Conservation (phyloP, 1,284 basidiomycete genomes). For the Ceratobasidium sp. region DNA sequence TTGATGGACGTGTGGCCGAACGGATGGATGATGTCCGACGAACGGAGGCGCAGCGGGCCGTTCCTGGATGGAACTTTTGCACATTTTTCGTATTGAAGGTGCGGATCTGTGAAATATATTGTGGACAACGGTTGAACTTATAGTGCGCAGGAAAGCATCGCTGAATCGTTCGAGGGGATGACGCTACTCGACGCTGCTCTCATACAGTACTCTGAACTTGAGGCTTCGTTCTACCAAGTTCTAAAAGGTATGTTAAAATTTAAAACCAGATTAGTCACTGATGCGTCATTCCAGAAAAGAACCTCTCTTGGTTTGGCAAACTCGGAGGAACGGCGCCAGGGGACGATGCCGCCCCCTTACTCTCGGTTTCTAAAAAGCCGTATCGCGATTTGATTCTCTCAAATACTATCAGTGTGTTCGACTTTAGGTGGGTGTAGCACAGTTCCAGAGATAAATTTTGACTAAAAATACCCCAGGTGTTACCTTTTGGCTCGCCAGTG, state of each 20-base stretch:
- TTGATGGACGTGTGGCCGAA: slow-evolving; percentile 80
- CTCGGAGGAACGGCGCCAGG: slow-evolving; percentile 74
- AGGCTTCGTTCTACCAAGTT: slow-evolving; percentile 82
- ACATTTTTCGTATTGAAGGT: slow-evolving; percentile 96
- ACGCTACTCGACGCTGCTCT: slow-evolving; percentile 90
- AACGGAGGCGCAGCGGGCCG: slow-evolving; percentile 84
- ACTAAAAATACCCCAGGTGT: slow-evolving; percentile 53
- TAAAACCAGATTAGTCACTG: slow-evolving; percentile 48
- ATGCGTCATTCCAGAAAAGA: slow-evolving; percentile 70
- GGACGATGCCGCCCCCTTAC: slow-evolving; percentile 84
- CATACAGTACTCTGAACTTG: slow-evolving; percentile 90
- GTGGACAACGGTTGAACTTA: not conserved
- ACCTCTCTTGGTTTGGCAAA: slow-evolving; percentile 88
- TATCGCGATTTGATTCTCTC: slow-evolving; percentile 91
- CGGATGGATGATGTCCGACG: slow-evolving; percentile 89
- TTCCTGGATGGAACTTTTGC: slow-evolving; percentile 97
- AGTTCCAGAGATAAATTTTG: not conserved
- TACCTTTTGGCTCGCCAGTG: slow-evolving; percentile 93
- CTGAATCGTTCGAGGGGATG: slow-evolving; percentile 91
- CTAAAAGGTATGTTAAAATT: slow-evolving; percentile 52
- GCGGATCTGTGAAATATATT: slow-evolving; percentile 23
- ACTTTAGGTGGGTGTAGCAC: slow-evolving; percentile 75
- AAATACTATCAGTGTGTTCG: slow-evolving; percentile 92
- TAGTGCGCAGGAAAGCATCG: slow-evolving; percentile 83
- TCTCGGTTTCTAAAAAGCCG: slow-evolving; percentile 84